Evolutionary conservation across 352 stramenopile species (phyloP).

Genomic region (Globisporangium parvum): DNA sequence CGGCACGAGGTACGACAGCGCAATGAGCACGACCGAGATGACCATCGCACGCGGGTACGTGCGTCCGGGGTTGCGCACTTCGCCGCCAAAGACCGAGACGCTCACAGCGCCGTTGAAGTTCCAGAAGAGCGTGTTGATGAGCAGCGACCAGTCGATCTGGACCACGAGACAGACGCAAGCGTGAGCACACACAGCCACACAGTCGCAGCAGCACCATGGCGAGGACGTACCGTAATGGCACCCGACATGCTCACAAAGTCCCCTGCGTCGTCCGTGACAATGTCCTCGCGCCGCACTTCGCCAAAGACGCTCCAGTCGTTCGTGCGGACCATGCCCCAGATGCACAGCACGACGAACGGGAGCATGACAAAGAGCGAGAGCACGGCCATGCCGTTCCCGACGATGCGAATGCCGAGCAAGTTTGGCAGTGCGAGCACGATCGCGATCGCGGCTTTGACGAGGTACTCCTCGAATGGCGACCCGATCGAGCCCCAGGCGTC

Average conservation of each 20-base stretch:
- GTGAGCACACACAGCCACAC: not conserved
- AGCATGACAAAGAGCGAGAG: conserved; percentile 86
- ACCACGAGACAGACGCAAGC: not conserved
- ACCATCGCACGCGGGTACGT: conserved; percentile 85
- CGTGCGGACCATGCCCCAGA: conserved; percentile 25
- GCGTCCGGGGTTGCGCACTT: conserved; percentile 75
- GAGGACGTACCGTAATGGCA: not conserved
- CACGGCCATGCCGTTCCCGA: conserved; percentile 66
- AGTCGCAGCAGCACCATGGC: not conserved
- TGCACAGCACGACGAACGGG: conserved; percentile 81
- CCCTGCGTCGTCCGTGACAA: conserved; percentile 23
- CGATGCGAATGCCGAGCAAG: conserved; percentile 64
- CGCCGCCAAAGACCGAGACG: conserved; percentile 83
- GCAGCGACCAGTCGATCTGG: conserved; percentile 64
- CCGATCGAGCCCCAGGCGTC: conserved; percentile 30
- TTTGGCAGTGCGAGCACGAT: conserved; percentile 34
- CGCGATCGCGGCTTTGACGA: conserved; percentile 40
- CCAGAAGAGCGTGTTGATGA: conserved; percentile 95
- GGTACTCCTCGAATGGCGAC: conserved; percentile 25
- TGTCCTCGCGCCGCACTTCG: conserved; percentile 29
- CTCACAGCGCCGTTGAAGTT: conserved; percentile 92
- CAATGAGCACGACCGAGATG: conserved; percentile 69
- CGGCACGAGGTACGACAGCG: conserved; percentile 84
- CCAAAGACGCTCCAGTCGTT: conserved; percentile 31
- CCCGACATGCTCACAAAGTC: conserved; percentile 37